Conservation (phyloP, 805 yeast genomes). For the Zygoascus bituminiphila region DNA sequence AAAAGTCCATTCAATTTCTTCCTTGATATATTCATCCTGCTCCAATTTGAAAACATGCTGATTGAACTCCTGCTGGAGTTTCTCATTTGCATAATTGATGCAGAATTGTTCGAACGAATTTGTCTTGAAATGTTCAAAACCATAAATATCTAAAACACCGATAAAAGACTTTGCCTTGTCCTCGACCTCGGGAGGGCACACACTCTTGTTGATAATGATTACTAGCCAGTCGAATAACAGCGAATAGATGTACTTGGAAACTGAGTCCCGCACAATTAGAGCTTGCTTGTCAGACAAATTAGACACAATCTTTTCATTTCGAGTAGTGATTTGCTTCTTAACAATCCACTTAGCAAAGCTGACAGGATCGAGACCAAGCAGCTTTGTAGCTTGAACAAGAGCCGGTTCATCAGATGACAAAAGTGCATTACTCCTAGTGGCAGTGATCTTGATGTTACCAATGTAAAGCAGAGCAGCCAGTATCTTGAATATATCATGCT, state of each 20-base stretch:
- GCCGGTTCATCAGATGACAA: conserved; percentile 82
- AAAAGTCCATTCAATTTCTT: conserved; percentile 93
- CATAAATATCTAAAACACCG: conserved; percentile 96
- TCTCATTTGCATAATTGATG: conserved; percentile 66
- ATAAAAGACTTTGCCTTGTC: conserved; percentile 61
- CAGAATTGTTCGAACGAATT: conserved; percentile 97
- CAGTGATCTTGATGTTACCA: conserved; percentile 83
- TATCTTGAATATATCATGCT: conserved; percentile 61
- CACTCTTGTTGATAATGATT: conserved; percentile 67
- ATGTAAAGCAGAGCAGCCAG: conserved; percentile 85
- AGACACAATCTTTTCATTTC: conserved; percentile 84
- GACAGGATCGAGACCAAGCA: conserved; percentile 69
- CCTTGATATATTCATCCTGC: conserved; percentile 88
- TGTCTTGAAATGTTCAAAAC: conserved; percentile 90
- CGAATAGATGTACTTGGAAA: conserved; percentile 87
- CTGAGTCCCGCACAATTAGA: conserved; percentile 89
- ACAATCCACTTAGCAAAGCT: conserved; percentile 83
- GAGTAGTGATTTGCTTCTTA: conserved; percentile 85
- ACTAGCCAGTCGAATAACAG: conserved; percentile 95
- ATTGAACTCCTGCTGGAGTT: conserved; percentile 92
- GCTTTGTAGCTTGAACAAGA: conserved; percentile 70
- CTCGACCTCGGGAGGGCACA: conserved; percentile 66
- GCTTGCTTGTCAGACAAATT: conserved; percentile 80
- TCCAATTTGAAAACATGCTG: conserved; percentile 96
- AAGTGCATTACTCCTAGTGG: conserved; percentile 76